Base-by-base conservation (phyloP, 2,329 filamentous ascomycete genomes). In the Plenodomus biglobosus region DNA sequence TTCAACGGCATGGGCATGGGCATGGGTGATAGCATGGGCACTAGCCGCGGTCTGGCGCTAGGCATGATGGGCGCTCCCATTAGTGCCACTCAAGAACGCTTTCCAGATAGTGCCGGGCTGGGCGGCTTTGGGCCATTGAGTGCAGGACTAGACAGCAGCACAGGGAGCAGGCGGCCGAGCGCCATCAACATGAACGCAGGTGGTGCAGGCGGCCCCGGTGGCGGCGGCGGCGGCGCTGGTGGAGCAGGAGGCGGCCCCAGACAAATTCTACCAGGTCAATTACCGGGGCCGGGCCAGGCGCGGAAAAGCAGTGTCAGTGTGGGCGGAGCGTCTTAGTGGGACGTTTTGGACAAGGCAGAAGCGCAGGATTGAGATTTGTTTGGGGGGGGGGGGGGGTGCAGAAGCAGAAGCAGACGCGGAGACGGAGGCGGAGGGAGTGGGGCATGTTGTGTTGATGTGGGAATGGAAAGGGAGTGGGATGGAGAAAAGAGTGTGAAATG, bases 181-280 rank as follows among this genome's bases (percentile, higher is more conserved):
- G 58, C 59, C 6, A 66, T 71, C 42, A 15, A 15, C 27, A 32
- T 32, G 27, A 15, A 15, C 27, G 15, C 15, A 11, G 27, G 27
- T 32, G 27, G 27, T 32, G 11, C 27, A 11, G 27, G 27, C 3
- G 27, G 27, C 3, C n/a, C n/a, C n/a, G n/a, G n/a, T n/a, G n/a
- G n/a, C n/a, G n/a, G n/a, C n/a, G n/a, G n/a, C n/a, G n/a, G n/a
- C n/a, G n/a, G n/a, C n/a, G n/a, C n/a, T n/a, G 27, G 27, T 8
- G 51, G 56, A 20, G 47, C 61, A 52, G 60, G 50, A n/a, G 54
- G 55, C 27, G 68, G 68, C 0, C 68, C 68, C 5, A 50, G 70
- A 27, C 69, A 71, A 50, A 70, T 73, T 34, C 48, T 71, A 6
- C 70, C 70, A 1, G 70, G 70, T 0, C 70, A 73, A 42, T 43